These are phyloP conservation scores for Teratosphaeria nubilosa DNA, from an alignment of 2,329 filamentous ascomycete genomes.

Conservation along the genomic window DNA sequence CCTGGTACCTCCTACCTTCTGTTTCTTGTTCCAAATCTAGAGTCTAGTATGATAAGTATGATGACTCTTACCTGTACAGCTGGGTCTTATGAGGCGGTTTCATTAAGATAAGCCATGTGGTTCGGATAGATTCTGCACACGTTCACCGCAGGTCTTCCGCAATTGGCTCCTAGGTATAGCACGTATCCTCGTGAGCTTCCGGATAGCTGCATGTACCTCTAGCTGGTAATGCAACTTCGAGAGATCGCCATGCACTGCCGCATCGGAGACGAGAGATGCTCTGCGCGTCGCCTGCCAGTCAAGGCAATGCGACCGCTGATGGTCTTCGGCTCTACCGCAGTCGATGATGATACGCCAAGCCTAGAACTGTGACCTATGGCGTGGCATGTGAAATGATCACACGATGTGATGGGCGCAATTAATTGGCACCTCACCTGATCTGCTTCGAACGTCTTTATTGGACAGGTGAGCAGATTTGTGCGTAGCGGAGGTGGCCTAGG, in stretches of 20 bases:
- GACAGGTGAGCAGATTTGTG: not conserved
- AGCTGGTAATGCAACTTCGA: not conserved
- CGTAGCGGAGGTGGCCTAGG: not conserved
- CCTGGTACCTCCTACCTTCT: not conserved
- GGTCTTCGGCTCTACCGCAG: not conserved
- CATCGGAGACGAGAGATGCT: not conserved
- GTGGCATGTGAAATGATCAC: not conserved
- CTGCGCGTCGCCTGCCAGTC: not conserved
- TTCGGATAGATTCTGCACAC: not conserved
- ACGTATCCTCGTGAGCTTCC: not conserved
- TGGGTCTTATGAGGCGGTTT: not conserved
- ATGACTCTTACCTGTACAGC: not conserved
- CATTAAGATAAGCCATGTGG: not conserved
- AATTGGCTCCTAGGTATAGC: not conserved
- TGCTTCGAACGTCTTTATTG: not conserved
- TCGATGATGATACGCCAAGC: not conserved
- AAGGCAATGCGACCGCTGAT: not conserved
- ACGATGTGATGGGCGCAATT: not conserved
- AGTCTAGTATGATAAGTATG: not conserved
- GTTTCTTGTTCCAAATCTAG: not conserved
- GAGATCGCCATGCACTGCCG: not conserved
- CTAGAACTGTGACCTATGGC: not conserved
- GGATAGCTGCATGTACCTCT: not conserved
- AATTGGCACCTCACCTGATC: not conserved
- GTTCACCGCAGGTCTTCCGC: not conserved